These are phyloP conservation scores for Dichotomopilus funicola DNA, from an alignment of 2,329 filamentous ascomycete species.

Conservation along the genomic window DNA sequence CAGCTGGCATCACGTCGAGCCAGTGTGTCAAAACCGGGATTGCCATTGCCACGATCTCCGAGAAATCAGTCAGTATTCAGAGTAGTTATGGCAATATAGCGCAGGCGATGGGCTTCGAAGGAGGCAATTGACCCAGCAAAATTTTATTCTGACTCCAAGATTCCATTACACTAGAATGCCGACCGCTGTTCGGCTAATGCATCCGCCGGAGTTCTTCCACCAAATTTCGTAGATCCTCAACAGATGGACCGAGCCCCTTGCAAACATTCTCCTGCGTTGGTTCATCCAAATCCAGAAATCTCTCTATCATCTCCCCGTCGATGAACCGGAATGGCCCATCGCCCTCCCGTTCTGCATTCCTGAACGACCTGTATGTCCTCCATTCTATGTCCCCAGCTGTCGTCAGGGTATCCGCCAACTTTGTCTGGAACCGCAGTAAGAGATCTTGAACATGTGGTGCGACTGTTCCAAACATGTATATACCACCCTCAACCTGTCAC, in stretches of 20 bases:
- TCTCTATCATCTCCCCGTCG: slow-evolving; percentile 84
- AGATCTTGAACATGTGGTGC: slow-evolving; percentile 66
- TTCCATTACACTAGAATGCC: neutral
- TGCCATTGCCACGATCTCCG: neutral
- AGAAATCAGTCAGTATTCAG: neutral
- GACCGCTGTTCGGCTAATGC: slow-evolving; percentile 37
- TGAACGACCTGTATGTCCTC: slow-evolving; percentile 73
- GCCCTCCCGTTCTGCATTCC: slow-evolving; percentile 61
- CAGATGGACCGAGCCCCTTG: slow-evolving; percentile 50
- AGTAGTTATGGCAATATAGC: too few relatives aligned
- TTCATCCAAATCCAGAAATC: slow-evolving; percentile 67
- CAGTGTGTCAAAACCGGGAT: slow-evolving; percentile 9
- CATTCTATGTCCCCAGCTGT: slow-evolving; percentile 71
- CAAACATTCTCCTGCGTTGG: slow-evolving; percentile 47
- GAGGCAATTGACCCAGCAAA: neutral
- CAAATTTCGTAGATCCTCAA: slow-evolving; percentile 56
- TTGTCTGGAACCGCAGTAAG: slow-evolving; percentile 72
- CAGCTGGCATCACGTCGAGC: slow-evolving; percentile 7
- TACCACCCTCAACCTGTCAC: slow-evolving; percentile 72
- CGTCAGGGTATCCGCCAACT: slow-evolving; percentile 59
- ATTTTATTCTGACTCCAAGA: neutral
- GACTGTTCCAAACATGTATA: slow-evolving; percentile 85
- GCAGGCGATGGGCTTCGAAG: too few relatives aligned
- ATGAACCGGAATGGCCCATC: slow-evolving; percentile 81
- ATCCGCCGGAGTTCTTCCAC: slow-evolving; percentile 58